Evolutionary conservation across 2,329 filamentous ascomycete species (phyloP), one percentile per base, ranked within the genome.

Genomic region (Exophiala calicioides): DNA sequence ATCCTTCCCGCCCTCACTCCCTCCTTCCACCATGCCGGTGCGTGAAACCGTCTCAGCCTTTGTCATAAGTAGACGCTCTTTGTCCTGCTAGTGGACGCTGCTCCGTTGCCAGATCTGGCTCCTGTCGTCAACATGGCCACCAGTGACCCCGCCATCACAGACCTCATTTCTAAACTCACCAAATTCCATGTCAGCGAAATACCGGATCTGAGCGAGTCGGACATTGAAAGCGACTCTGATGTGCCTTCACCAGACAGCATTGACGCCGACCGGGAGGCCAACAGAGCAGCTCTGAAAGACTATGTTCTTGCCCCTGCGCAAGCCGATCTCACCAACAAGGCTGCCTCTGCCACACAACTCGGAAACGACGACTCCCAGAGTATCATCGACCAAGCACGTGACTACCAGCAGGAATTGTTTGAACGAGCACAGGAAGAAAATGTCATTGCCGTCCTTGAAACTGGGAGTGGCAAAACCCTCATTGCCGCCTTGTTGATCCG

Each of bases 371-470:
- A 68, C 79, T 15, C 81, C 77, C 1, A 76, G 78, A 60, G 67
- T 26, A 87, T 89, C 42, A 90, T 93, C 49, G 78, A 82, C 8
- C 85, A 82, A 42, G 88, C 90, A 0, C 79, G 91, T 37, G 89
- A 95, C 60, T 98, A 97, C 61, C 93, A 98, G 65, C 72, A 88
- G 9, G 91, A 97, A 63, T 77, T 98, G 0, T 97, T 93, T 60
- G 88, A 96, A 65, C 80, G 80, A 54, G 91, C 93, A 3, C 95
- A 93, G 62, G 63, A 78, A 40, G 79, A 84, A 57, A 98, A 98
- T 62, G 86, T 85, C 5, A 95, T 98, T 57, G 90, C 93, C 1
- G 93, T 98, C 1, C 53, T 30, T 15, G 39, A 34, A n/a, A 43
- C 48, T 84, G 86, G 93, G 9, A 90, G 89, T 3, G 93, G 93